These are phyloP conservation scores for Leishmania guyanensis DNA, from an alignment of 208 protist genomes.

Conservation along the genomic window DNA sequence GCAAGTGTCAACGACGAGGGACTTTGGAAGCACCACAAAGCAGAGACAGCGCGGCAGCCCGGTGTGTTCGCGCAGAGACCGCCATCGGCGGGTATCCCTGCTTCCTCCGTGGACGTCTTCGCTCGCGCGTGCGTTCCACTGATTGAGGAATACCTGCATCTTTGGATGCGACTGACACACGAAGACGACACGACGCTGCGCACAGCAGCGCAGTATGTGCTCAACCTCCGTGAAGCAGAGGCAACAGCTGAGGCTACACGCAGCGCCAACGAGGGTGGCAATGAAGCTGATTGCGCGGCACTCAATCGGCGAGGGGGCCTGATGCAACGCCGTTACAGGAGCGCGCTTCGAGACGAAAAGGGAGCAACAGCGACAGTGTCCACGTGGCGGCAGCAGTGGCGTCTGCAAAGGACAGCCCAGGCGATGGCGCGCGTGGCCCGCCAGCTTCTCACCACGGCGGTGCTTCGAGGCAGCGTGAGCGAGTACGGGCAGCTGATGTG, in stretches of 20 bases:
- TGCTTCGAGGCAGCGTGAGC: slow-evolving; percentile 30
- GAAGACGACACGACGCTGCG: slow-evolving; percentile 8
- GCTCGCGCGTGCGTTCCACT: slow-evolving; percentile 16
- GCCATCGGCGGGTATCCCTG: neutral
- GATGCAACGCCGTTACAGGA: neutral
- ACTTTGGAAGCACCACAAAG: neutral
- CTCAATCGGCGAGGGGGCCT: neutral
- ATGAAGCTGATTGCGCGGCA: neutral
- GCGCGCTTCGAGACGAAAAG: neutral
- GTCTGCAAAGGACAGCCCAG: neutral
- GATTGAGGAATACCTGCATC: slow-evolving; percentile 19
- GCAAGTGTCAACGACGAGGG: neutral
- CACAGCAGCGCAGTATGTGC: slow-evolving; percentile 10
- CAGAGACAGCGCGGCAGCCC: neutral
- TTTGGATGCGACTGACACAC: slow-evolving; percentile 27
- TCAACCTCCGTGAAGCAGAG: neutral
- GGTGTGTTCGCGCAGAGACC: neutral
- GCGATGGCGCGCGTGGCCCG: slow-evolving; percentile 10
- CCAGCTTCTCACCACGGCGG: slow-evolving; percentile 18
- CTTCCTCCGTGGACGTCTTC: slow-evolving; percentile 14
- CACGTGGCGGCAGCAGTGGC: slow-evolving; percentile 3
- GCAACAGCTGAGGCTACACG: neutral
- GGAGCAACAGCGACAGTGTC: neutral
- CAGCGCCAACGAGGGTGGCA: neutral
- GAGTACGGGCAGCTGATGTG: slow-evolving; percentile 27